Conservation (phyloP, 768 basidiomycete species). For the Phaffia tasmanica region DNA sequence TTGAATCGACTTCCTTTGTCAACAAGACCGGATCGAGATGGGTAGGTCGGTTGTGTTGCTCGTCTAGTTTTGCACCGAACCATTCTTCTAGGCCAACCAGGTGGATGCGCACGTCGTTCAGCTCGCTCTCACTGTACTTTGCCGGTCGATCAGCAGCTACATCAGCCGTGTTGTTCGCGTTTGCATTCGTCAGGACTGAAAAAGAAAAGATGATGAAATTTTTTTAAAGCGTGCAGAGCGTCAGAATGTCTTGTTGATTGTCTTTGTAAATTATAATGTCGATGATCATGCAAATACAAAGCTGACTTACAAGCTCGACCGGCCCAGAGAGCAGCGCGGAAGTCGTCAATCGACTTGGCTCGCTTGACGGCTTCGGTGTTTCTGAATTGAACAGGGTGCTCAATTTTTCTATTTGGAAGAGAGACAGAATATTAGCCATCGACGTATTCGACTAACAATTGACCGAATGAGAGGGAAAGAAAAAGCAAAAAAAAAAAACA, state of each 20-base stretch:
- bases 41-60: slow-evolving; percentile 60
- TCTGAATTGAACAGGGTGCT: slow-evolving; percentile 70
- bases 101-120: slow-evolving; percentile 63
- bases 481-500: neutral
- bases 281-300: neutral
- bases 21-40: slow-evolving; percentile 78
- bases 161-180: slow-evolving; percentile 59
- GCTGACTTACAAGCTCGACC: slow-evolving; percentile 45
- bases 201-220: neutral
- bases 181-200: slow-evolving; percentile 60
- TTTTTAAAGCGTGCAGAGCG: neutral
- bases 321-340: slow-evolving; percentile 56
- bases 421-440: neutral
- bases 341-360: slow-evolving; percentile 70
- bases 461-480: neutral
- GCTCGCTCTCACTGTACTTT: slow-evolving; percentile 78
- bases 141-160: slow-evolving; percentile 37
- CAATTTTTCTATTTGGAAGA: slow-evolving; percentile 48
- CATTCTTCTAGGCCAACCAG: slow-evolving; percentile 71
- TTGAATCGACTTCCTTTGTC: slow-evolving; percentile 71
- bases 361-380: slow-evolving; percentile 82
- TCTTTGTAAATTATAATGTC: too few relatives aligned
- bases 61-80: slow-evolving; percentile 69
- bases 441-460: slow-evolving; percentile 1
- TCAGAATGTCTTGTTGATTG: neutral